phyloP scores from a whole-genome alignment of 2,329 filamentous ascomycete genomes.

The Colletotrichum sublineola region DNA sequence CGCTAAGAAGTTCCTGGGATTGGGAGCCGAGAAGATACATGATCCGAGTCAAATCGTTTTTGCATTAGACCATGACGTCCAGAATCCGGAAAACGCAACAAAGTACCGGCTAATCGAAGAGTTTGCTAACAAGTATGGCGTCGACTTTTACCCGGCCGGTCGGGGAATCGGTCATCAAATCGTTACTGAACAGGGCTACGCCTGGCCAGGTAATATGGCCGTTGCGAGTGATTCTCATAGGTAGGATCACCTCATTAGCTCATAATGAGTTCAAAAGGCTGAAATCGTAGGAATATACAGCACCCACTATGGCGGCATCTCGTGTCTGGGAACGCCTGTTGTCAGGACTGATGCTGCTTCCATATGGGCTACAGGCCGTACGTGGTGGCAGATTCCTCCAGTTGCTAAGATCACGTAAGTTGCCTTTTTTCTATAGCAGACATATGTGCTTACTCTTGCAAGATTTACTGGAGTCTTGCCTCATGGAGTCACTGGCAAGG shows the following conservation, averaged over 20 bases:
- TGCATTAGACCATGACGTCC: conserved; percentile 89
- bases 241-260: no score
- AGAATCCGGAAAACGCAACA: conserved; percentile 84
- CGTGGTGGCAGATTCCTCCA: conserved; percentile 91
- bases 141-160: conserved; percentile 83
- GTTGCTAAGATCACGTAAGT: conserved; percentile 77
- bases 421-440: background rate
- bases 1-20: conserved; percentile 80
- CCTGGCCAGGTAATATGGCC: conserved; percentile 85
- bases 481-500: conserved; percentile 88
- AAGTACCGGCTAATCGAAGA: conserved; percentile 87
- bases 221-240: conserved; percentile 83
- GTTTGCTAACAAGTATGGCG: conserved; percentile 83
- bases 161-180: conserved; percentile 89
- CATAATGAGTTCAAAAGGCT: no score
- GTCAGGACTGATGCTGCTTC: conserved; percentile 89
- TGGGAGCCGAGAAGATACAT: conserved; percentile 81
- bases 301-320: conserved; percentile 88
- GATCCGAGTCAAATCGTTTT: conserved; percentile 82
- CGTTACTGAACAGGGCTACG: conserved; percentile 87
- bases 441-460: background rate
- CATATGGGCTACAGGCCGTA: conserved; percentile 86
- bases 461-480: conserved; percentile 79
- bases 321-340: conserved; percentile 77
- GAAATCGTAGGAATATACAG: conserved; percentile 48